Percentiles rank a stretch among this genome's conserved stretches.
phyloP scores from a whole-genome alignment of 257 asterid genomes.

The Solanum pinnatisectum region DNA sequence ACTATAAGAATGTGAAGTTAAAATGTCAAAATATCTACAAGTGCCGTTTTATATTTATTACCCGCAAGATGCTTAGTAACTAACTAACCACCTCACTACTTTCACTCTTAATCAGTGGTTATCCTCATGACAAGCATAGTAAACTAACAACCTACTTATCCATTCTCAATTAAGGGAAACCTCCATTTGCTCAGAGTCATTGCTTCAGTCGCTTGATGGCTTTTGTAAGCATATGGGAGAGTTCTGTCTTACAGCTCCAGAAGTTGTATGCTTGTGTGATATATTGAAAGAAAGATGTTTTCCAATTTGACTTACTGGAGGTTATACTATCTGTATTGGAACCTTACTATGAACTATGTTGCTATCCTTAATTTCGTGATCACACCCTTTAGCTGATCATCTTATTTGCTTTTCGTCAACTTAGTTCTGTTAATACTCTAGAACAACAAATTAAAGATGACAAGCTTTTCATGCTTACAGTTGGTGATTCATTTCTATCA shows the following conservation, averaged over 20 bases:
- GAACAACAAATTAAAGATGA: not conserved
- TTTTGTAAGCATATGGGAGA: not conserved
- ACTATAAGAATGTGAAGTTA: not conserved
- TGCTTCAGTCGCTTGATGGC: not conserved
- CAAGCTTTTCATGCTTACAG: not conserved
- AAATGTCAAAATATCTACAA: not conserved
- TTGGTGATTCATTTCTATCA: not conserved
- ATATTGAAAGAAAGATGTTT: not conserved
- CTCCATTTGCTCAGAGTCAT: not conserved
- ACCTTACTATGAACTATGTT: not conserved
- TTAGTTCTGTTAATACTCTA: not conserved
- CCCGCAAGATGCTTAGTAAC: not conserved
- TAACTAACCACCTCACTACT: not conserved
- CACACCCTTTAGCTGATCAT: not conserved
- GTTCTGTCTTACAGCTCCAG: not conserved
- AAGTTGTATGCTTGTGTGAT: not conserved
- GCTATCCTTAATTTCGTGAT: not conserved
- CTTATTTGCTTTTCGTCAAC: not conserved
- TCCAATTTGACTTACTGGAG: not conserved
- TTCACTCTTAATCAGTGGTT: not conserved
- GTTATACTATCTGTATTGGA: not conserved
- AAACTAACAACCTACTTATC: not conserved
- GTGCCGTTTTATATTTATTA: not conserved
- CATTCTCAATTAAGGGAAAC: not conserved
- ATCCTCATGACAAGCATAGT: not conserved